Base-by-base conservation (phyloP, 495 filamentous ascomycete genomes). In the Amphirosellinia nigrospora region DNA sequence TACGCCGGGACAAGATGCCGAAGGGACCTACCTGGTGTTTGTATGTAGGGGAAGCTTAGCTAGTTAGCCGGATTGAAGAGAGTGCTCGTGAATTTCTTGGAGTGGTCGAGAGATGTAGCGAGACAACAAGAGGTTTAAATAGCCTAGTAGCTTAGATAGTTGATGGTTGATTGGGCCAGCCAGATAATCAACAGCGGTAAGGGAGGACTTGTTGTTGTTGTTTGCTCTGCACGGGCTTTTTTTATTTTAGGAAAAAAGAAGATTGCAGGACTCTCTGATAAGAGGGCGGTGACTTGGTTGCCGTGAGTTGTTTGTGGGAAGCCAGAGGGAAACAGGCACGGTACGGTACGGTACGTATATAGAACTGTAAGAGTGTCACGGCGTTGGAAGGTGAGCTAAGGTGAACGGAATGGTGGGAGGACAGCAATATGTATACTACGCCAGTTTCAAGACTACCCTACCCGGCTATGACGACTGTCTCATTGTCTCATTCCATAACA, bases 241-340 rank as follows among this genome's bases (percentile, higher is more conserved):
- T 26, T 21, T 72, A 65, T 71, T 70, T 70, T 68, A 70, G 66
- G 59, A 66, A 69, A 28, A 41, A 63, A 41, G 62, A 68, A 60
- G 60, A 68, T 70, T 48, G 41, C 15, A 19, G 15, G 34, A 36
- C 34, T 36, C n/a, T n/a, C 38, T 66, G 32, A 36, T 8, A 15
- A 36, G 10, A n/a, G n/a, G n/a, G n/a, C 30, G 21, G 43, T 50
- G 19, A 36, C 28, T 21, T 48, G 43, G 30, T 48, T 36, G 43
- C 62, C n/a, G 36, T 36, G 34, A 23, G 48, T 55, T n/a, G 46
- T 50, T 66, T 66, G 34, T 15, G 23, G 19, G 9, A 36, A 32
- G 34, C 30, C 0, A 41, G 34, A 53, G 13, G 4, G 21, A 65
- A 64, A 19, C 4, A 56, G 16, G 58, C 36, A 39, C n/a, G 58